Conservation (phyloP, 2,329 filamentous ascomycete species). For the Didymosphaeria variabile region DNA sequence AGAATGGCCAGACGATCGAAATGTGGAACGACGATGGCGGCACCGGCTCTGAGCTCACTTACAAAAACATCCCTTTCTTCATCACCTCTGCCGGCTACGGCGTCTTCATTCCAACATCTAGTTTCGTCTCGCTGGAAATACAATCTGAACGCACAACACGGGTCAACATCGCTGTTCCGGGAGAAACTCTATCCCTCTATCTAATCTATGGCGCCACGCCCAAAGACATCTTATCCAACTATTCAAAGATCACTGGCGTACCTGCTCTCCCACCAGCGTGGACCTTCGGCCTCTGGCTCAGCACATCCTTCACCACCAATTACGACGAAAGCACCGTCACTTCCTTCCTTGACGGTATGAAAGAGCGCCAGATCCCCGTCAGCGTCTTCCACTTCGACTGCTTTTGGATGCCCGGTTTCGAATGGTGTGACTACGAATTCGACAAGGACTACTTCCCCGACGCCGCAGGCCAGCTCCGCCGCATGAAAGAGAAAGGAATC, state of each 20-base stretch:
- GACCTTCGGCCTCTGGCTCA: conserved; percentile 26
- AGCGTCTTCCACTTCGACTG: conserved; percentile 27
- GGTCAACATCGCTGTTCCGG: conserved; percentile 24
- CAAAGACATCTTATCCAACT: conserved; percentile 19
- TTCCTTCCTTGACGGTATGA: conserved; percentile 24
- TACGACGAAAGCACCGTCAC: conserved; percentile 26
- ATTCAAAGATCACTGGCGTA: conserved; percentile 20
- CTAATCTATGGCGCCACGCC: conserved; percentile 22
- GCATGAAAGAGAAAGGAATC: conserved; percentile 20
- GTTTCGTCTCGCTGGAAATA: conserved; percentile 21
- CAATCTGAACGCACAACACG: conserved; percentile 23
- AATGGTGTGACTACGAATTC: conserved; percentile 26
- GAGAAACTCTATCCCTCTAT: conserved; percentile 24
- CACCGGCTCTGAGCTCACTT: conserved; percentile 25
- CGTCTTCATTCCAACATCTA: conserved; percentile 22
- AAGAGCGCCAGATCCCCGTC: conserved; percentile 21
- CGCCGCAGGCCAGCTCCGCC: conserved; percentile 17
- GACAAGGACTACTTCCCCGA: conserved; percentile 25
- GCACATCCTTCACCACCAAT: conserved; percentile 22
- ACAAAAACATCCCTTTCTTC: conserved; percentile 28
- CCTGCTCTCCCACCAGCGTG: conserved; percentile 24
- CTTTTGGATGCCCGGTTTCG: conserved; percentile 25
- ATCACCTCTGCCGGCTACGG: conserved; percentile 27
- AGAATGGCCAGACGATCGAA: conserved; percentile 24
- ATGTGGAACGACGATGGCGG: conserved; percentile 27